A percentile compares a stretch with the other conserved stretches of the same genome.
phyloP scores from a whole-genome alignment of 768 basidiomycete species.

The Serpula lacrymans region DNA sequence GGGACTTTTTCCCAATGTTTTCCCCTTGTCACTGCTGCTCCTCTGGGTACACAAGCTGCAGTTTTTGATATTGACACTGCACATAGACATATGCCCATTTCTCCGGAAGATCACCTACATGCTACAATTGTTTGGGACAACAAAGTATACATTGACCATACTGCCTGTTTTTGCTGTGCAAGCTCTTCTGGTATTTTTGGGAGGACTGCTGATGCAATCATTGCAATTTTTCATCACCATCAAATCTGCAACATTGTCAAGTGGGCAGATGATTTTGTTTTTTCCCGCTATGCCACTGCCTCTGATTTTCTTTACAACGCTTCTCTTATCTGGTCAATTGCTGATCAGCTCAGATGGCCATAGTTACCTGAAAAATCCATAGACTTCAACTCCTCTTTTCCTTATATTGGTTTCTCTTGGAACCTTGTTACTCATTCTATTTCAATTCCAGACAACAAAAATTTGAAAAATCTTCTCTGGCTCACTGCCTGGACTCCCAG shows the following conservation, averaged over 20 bases:
- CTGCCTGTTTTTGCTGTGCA: constrained; percentile 25
- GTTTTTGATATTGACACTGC: constrained; percentile 38
- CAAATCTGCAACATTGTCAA: constrained; percentile 17
- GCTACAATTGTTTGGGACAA: constrained; percentile 20
- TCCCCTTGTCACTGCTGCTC: constrained; percentile 25
- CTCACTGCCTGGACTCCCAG: constrained; percentile 14
- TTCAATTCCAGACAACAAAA: constrained; percentile 27
- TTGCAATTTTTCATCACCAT: constrained; percentile 19
- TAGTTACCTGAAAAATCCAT: constrained; percentile 30
- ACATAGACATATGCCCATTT: constrained; percentile 30
- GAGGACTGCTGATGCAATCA: constrained; percentile 27
- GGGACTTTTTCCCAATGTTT: constrained; percentile 26
- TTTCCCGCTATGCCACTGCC: constrained; percentile 17
- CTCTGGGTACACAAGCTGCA: constrained; percentile 30
- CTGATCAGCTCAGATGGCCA: constrained; percentile 28
- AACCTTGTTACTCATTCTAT: constrained; percentile 25
- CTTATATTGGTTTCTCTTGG: constrained; percentile 39
- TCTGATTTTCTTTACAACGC: constrained; percentile 13
- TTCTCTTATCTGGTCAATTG: constrained; percentile 19
- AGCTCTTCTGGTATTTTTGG: constrained; percentile 32
- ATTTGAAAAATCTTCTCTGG: constrained; percentile 22
- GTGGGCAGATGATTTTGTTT: constrained; percentile 28
- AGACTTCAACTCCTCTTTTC: constrained; percentile 23
- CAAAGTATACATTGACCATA: constrained; percentile 25
- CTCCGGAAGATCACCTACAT: constrained; percentile 21